Conservation (phyloP, 305 asterid genomes). For the Caryopteris hybrid region DNA sequence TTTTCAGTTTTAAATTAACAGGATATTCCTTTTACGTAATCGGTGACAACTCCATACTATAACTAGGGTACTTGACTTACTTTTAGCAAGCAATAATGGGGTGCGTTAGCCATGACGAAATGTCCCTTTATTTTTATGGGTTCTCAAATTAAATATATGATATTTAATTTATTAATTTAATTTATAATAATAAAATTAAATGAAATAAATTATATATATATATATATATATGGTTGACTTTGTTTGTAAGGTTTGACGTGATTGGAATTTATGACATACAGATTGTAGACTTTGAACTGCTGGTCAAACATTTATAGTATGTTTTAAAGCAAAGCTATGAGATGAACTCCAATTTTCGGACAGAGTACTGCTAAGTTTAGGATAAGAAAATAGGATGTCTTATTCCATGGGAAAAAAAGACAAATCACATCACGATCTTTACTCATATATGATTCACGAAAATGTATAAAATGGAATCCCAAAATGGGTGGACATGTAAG, state of each 20-base stretch:
- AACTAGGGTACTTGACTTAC: not conserved
- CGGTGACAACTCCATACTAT: not conserved
- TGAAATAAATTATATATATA: not conserved
- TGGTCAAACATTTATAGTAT: not conserved
- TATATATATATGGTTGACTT: not conserved
- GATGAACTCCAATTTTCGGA: not conserved
- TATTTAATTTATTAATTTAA: not conserved
- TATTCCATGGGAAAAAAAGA: not conserved
- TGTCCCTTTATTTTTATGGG: not conserved
- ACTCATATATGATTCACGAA: too few relatives aligned
- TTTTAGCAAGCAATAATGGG: not conserved
- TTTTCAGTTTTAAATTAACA: not conserved
- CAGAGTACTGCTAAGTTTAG: not conserved
- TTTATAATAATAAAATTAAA: not conserved
- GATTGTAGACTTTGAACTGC: not conserved
- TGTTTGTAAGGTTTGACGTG: not conserved
- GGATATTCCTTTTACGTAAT: not conserved
- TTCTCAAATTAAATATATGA: not conserved
- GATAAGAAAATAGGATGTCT: not conserved
- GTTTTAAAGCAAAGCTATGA: not conserved
- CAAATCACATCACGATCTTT: too few relatives aligned
- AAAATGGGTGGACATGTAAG: too few relatives aligned
- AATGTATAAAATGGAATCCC: too few relatives aligned
- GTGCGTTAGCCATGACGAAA: slow-evolving; percentile 12
- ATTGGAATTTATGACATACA: not conserved